Evolutionary conservation across 2,329 filamentous ascomycete genomes (phyloP), one percentile per base, ranked within the genome.

Genomic region (Aspergillus pseudotamarii): DNA sequence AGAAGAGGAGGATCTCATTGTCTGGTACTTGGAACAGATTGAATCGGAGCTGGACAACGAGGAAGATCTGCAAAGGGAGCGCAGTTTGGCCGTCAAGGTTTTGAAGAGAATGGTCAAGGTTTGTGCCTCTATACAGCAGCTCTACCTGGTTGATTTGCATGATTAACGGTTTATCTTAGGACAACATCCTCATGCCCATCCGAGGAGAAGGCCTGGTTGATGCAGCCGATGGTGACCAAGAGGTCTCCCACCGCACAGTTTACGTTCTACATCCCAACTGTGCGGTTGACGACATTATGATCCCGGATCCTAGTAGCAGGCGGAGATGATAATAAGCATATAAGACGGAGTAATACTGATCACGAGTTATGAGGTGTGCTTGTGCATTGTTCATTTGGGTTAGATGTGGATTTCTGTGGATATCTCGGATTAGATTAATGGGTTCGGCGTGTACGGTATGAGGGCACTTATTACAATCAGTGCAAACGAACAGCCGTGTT

Each of bases 241-340:
- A 73, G 21, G 64, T 74, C 58, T 77, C 74, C 69, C 80, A 69
- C 74, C 85, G 67, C 80, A 83, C 91, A 5, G 86, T 95, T 58
- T 99, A 97, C 75, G 91, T 97, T 30, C 76, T 99, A 69, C 95
- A 99, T 81, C 95, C 95, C 63, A 98, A 98, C 80, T 96, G 92
- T 75, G 92, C 91, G 0, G 84, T 96, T 11, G 94, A 97, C 61
- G 79, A 80, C 58, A n/a, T 60, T 54, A 30, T 58, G n/a, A 58
- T 62, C 50, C 28, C 55, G 62, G 61, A 59, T 67, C 58, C 61
- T 32, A 51, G 34, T 4, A 51, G 16, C 21, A 28, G 36, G 57
- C 38, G 46, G 41, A 57, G 68, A 55, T 60, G 55, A 59, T 60
- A 41, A 64, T 67, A 64, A 65, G 68, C 65, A 70, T 59, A 72